Evolutionary conservation across 2,329 filamentous ascomycete genomes (phyloP), one percentile per base, ranked within the genome.

Genomic region (Colletotrichum scovillei): DNA sequence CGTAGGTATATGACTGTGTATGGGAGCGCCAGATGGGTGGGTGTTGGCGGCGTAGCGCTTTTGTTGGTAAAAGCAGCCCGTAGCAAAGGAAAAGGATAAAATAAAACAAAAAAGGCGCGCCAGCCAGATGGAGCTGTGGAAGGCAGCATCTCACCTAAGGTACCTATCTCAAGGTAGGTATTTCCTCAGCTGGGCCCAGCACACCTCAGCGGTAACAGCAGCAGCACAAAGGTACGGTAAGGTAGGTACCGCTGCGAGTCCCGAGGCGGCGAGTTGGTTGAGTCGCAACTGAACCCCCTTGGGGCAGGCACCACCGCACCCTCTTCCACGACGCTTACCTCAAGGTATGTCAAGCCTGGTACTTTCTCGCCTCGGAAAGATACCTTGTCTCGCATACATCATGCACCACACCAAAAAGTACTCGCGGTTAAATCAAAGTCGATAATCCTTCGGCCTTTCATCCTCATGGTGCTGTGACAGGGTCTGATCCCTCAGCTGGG

Each of bases 401-500:
- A 14, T 28, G 9, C 2, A 4, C 28, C 19, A 28, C 19, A 11
- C n/a, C 14, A 4, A 14, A 14, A 46, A 14, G 68, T 70, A 70
- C 32, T 19, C 32, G 28, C 4, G 19, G 30, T 19, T 67, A 68
- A 58, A 32, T 26, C 19, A 6, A 35, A 58, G 52, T 66, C 24
- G 16, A 22, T 22, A 11, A 5, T 26, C 7, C 16, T 7, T 5
- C 22, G 58, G 52, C n/a, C 30, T 58, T 26, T 26, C 26, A n/a
- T 58, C 56, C 56, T 35, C 11, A 28, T 55, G 16, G 28, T 69
- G 59, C 59, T 59, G 66, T 63, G 69, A 72, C 70, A 59, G 57
- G 66, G 67, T 63, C 70, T 68, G 67, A 70, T 70, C 67, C 70
- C 59, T 72, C 58, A 62, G 69, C 63, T 32, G 30, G 30, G 30